Percentiles rank a stretch among this genome's conserved stretches.
Evolutionary conservation across 2,329 filamentous ascomycete species (phyloP).

Genomic region (Diaporthe ilicicola): DNA sequence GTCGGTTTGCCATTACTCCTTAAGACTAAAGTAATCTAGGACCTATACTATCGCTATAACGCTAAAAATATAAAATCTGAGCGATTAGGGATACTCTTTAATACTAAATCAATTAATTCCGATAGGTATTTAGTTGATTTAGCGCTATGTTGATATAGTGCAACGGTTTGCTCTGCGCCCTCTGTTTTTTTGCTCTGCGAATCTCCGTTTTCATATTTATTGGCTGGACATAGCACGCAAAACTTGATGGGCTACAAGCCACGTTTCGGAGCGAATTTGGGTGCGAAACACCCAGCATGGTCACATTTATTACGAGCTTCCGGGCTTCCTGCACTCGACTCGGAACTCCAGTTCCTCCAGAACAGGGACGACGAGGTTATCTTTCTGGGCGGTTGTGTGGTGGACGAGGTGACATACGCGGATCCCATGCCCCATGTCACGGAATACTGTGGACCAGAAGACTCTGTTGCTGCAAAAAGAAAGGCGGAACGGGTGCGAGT

Average conservation of each 20-base stretch:
- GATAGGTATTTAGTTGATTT: no score
- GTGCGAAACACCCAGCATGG: not conserved
- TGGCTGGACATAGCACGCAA: not conserved
- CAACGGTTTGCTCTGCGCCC: no score
- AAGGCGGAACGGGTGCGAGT: not conserved
- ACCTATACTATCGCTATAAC: no score
- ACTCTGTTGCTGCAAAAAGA: not conserved
- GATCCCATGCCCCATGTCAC: not conserved
- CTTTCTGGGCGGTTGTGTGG: not conserved
- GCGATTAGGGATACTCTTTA: no score
- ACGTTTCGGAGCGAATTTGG: not conserved
- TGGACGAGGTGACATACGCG: not conserved
- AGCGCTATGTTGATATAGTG: no score
- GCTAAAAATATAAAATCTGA: no score
- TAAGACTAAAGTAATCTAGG: no score
- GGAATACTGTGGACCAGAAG: not conserved
- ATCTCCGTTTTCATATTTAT: no score
- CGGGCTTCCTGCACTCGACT: not conserved
- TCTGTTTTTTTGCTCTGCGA: no score
- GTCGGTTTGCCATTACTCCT: no score
- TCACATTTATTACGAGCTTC: not conserved
- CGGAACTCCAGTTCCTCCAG: not conserved
- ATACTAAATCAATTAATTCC: no score
- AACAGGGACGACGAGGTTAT: not conserved
- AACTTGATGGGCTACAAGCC: not conserved